Evolutionary conservation across 495 filamentous ascomycete species (phyloP).

Genomic region (Xylaria intraflava): DNA sequence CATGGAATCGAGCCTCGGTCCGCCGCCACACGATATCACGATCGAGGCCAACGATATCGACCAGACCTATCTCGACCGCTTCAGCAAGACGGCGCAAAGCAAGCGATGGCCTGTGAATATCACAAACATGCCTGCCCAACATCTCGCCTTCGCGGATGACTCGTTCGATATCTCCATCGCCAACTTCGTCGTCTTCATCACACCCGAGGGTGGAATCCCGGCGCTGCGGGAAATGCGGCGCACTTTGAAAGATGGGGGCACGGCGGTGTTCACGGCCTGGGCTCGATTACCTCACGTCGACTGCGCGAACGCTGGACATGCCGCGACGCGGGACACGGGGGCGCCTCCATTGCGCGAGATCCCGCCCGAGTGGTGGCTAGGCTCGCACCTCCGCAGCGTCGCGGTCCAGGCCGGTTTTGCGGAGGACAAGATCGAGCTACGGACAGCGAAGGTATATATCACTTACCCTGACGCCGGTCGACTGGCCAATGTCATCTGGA

Average conservation of each 20-base stretch:
- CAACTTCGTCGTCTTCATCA: slow-evolving; percentile 14
- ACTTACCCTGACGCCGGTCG: slow-evolving; percentile 32
- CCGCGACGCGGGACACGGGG: slow-evolving; percentile 6
- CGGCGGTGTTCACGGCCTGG: slow-evolving; percentile 14
- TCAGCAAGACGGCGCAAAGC: neutral
- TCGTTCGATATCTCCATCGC: slow-evolving; percentile 11
- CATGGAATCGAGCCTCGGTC: neutral
- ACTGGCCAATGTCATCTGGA: slow-evolving; percentile 35
- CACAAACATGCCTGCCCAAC: slow-evolving; percentile 11
- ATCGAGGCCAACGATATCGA: slow-evolving; percentile 10
- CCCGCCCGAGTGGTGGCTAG: slow-evolving; percentile 8
- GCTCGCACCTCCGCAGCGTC: slow-evolving; percentile 1
- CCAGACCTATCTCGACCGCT: slow-evolving; percentile 3
- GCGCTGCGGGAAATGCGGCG: slow-evolving; percentile 15
- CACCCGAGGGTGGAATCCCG: slow-evolving; percentile 12
- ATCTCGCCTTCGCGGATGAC: slow-evolving; percentile 12
- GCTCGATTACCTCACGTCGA: slow-evolving; percentile 1
- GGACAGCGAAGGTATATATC: too few relatives aligned
- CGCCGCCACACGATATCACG: neutral
- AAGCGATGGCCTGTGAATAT: slow-evolving; percentile 8
- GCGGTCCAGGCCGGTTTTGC: slow-evolving; percentile 11
- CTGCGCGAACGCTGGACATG: slow-evolving; percentile 1
- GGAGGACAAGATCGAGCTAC: slow-evolving; percentile 11
- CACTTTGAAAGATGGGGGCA: slow-evolving; percentile 14
- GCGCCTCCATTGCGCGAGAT: slow-evolving; percentile 5